Percentiles rank a stretch among this genome's conserved stretches.
Evolutionary conservation across 352 stramenopile species (phyloP).

Genomic region (Globisporangium ultimum): DNA sequence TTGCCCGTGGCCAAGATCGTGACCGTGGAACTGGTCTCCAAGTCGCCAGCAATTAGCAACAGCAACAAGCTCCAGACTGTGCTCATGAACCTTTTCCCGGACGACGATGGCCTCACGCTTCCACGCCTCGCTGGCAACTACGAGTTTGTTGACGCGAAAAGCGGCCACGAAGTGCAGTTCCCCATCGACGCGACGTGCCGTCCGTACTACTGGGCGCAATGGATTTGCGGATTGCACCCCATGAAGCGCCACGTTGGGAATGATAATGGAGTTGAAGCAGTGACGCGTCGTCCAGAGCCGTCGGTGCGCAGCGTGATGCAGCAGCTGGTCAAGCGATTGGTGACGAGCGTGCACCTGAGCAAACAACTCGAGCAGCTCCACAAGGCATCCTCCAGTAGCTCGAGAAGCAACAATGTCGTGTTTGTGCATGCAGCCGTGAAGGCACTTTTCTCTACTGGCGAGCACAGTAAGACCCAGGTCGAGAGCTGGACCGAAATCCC

Average conservation of each 20-base stretch:
- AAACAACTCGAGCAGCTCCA: slow-evolving; percentile 41
- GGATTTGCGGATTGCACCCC: slow-evolving; percentile 62
- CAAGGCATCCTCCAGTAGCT: slow-evolving; percentile 16
- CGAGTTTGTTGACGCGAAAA: slow-evolving; percentile 26
- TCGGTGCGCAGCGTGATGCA: slow-evolving; percentile 66
- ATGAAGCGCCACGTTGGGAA: slow-evolving; percentile 31
- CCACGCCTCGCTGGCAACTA: slow-evolving; percentile 49
- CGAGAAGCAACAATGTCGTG: slow-evolving; percentile 17
- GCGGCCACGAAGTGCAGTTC: slow-evolving; percentile 39
- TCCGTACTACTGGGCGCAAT: slow-evolving; percentile 75
- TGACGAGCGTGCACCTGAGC: slow-evolving; percentile 35
- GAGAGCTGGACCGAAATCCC: slow-evolving; percentile 49
- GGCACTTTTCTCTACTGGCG: slow-evolving; percentile 29
- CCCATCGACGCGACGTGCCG: slow-evolving; percentile 30
- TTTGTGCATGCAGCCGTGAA: slow-evolving; percentile 32
- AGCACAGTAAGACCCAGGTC: slow-evolving; percentile 43
- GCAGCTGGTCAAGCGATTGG: slow-evolving; percentile 57
- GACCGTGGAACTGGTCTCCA: slow-evolving; percentile 42
- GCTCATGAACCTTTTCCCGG: slow-evolving; percentile 61
- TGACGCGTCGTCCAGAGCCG: slow-evolving; percentile 40
- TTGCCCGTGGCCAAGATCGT: slow-evolving; percentile 49
- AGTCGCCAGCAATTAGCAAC: slow-evolving; percentile 5
- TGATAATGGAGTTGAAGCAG: neutral
- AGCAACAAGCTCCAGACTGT: slow-evolving; percentile 16
- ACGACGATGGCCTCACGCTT: slow-evolving; percentile 44